Evolutionary conservation across 2,329 filamentous ascomycete species (phyloP), one percentile per base, ranked within the genome.

Genomic region (Aspergillus sergii): DNA sequence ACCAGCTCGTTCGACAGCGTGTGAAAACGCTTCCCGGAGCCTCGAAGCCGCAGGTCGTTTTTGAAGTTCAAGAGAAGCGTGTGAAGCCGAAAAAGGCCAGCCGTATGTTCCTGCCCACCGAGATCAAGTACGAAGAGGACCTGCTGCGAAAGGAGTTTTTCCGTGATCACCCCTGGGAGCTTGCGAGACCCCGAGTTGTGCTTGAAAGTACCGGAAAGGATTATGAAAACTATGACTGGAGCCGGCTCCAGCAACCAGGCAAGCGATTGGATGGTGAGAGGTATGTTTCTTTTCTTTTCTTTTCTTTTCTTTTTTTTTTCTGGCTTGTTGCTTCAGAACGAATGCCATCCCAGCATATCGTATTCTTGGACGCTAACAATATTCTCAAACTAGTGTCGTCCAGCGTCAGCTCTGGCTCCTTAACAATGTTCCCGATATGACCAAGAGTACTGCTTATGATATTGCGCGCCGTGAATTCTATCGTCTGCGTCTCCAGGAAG

Each of bases 161-260:
- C 82, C 88, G 85, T 73, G 94, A 99, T 78, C 95, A 99, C 76
- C 95, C 95, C 6, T 99, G 95, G 95, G 95, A 99, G 80, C 82
- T 99, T 74, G 95, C 95, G 21, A 86, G 94, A 66, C 95, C 95
- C 60, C 86, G 92, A 69, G 84, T 97, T 63, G 83, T 99, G 54
- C 81, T 98, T 11, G 95, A 99, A 80, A 83, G 89, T 69, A 91
- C 94, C 72, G 95, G 95, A 59, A 91, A 90, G 75, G 94, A 99
- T 74, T 83, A 87, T 58, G 87, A 90, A 76, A 83, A 81, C 60
- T 89, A 88, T 72, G 88, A 97, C 78, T 98, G 94, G 94, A 91
- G 89, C 70, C 88, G 79, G 71, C 78, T 96, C 69, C 82, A 85
- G 71, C 95, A 98, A 80, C 85, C 84, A 7, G 91, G 89, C 41